Evolutionary conservation across 78 protist genomes (phyloP).

Genomic region (Anaeramoeba flamelloides): DNA sequence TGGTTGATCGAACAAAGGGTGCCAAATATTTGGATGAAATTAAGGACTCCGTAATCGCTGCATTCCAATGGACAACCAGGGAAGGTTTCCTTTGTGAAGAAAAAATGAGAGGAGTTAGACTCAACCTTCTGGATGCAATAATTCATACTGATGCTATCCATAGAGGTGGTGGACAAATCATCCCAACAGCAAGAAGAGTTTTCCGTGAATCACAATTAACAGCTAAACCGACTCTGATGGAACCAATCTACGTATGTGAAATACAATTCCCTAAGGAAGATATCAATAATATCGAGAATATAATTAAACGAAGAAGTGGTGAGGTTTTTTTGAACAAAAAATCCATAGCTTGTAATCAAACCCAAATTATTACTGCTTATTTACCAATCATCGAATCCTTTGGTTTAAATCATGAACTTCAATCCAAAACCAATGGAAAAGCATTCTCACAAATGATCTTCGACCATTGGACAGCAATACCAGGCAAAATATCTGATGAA

Average conservation of each 20-base stretch:
- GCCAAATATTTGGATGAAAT: conserved; percentile 86
- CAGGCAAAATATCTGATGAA: conserved; percentile 49
- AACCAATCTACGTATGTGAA: conserved; percentile 86
- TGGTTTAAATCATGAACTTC: conserved; percentile 85
- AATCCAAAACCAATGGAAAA: conserved; percentile 88
- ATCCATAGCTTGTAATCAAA: conserved; percentile 41
- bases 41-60: conserved; percentile 83
- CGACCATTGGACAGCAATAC: conserved; percentile 77
- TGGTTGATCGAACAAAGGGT: conserved; percentile 69
- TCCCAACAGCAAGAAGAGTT: conserved; percentile 74
- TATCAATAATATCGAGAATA: conserved; percentile 74
- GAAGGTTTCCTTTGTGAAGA: conserved; percentile 95
- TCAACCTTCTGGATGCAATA: conserved; percentile 73
- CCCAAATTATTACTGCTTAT: conserved; percentile 54
- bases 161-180: conserved; percentile 88
- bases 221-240: conserved; percentile 69
- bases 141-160: conserved; percentile 97
- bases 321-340: conserved; percentile 70
- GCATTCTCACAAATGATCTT: conserved; percentile 98
- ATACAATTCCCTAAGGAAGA: conserved; percentile 53
- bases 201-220: conserved; percentile 59
- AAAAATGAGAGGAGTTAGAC: conserved; percentile 78
- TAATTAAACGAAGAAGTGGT: conserved; percentile 76
- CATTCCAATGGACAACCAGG: conserved; percentile 81
- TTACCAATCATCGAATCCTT: conserved; percentile 96